phyloP scores from a whole-genome alignment of 257 asterid genomes.

The Nicotiana otophora region DNA sequence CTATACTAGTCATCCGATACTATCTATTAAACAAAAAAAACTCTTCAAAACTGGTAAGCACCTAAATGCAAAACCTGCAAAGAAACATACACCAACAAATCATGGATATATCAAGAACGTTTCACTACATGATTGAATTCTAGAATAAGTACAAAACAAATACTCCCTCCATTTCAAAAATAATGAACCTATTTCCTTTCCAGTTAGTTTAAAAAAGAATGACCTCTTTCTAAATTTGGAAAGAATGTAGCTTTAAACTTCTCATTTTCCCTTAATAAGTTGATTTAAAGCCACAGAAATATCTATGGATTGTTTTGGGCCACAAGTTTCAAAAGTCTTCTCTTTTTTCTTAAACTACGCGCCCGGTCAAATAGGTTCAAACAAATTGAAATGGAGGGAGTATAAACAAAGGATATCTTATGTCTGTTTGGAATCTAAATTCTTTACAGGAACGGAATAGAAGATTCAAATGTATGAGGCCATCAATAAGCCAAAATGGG shows the following conservation, averaged over 20 bases:
- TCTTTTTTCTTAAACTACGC: no score
- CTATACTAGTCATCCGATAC: not conserved
- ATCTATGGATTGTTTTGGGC: no score
- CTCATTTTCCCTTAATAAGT: no score
- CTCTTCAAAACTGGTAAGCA: not conserved
- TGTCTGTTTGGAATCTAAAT: not conserved
- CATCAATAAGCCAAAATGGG: not conserved
- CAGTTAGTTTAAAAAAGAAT: no score
- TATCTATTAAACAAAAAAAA: not conserved
- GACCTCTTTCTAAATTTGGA: no score
- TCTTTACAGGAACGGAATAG: not conserved
- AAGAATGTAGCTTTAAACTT: no score
- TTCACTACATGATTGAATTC: not conserved
- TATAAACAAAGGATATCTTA: not conserved
- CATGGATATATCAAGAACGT: not conserved
- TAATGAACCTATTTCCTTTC: no score
- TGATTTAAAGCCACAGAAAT: no score
- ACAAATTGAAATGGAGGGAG: no score
- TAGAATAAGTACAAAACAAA: not conserved
- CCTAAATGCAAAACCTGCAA: not conserved
- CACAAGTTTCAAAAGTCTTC: no score
- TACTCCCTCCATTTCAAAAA: not conserved
- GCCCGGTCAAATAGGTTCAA: no score
- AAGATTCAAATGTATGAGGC: not conserved
- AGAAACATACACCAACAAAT: not conserved